A percentile compares a stretch with the other conserved stretches of the same genome.
phyloP scores from a whole-genome alignment of 225 moss, liverwort and hornwort genomes.

The Polytrichum commune region DNA sequence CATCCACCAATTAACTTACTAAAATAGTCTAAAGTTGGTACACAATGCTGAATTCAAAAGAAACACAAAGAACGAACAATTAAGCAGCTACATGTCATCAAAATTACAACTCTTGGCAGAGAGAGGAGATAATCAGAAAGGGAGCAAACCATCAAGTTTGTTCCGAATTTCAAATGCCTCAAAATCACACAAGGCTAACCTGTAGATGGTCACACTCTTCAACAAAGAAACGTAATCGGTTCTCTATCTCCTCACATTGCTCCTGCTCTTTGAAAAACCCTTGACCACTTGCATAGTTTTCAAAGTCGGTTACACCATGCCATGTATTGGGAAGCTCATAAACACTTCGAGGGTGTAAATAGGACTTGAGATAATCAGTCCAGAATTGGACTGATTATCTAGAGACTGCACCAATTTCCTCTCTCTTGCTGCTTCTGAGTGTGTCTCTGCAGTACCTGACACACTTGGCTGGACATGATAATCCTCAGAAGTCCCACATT shows the following conservation, averaged over 20 bases:
- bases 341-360: slow-evolving; percentile 75
- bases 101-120: too few relatives aligned
- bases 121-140: too few relatives aligned
- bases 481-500: too few relatives aligned
- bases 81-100: too few relatives aligned
- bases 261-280: slow-evolving; percentile 61
- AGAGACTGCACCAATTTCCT: slow-evolving; percentile 65
- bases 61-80: too few relatives aligned
- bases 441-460: slow-evolving; percentile 22
- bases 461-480: slow-evolving; percentile 8
- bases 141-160: too few relatives aligned
- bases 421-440: slow-evolving; percentile 37
- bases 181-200: slow-evolving; percentile 29
- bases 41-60: not conserved
- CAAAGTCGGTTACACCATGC: slow-evolving; percentile 71
- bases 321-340: slow-evolving; percentile 79
- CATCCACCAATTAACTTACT: slow-evolving; percentile 9
- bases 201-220: slow-evolving; percentile 96
- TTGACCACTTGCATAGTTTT: slow-evolving; percentile 65
- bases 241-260: slow-evolving; percentile 72
- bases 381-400: slow-evolving; percentile 75
- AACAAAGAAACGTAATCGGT: slow-evolving; percentile 75
- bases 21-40: slow-evolving; percentile 1
- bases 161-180: too few relatives aligned
- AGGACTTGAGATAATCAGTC: slow-evolving; percentile 83